phyloP scores from a whole-genome alignment of 352 stramenopile species.

The Phytophthora quininea region DNA sequence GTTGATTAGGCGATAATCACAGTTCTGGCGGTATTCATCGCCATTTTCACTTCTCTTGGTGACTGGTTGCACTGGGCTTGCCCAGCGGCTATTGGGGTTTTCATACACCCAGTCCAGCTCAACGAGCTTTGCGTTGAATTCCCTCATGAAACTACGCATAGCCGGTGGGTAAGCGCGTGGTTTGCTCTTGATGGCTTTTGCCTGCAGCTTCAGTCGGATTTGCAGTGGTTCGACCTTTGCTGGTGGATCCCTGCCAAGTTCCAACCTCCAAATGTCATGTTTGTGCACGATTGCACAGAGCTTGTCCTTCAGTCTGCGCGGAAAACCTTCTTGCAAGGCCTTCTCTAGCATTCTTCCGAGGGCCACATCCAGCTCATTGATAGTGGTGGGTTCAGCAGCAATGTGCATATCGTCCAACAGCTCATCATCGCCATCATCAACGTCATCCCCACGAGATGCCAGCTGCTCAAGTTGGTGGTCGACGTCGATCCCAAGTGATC shows the following conservation, averaged over 20 bases:
- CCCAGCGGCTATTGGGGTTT: slow-evolving; percentile 13
- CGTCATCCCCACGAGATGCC: neutral
- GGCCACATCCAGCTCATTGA: too few species aligned
- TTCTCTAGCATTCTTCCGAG: too few species aligned
- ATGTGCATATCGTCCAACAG: too few species aligned
- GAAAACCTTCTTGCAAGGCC: too few species aligned
- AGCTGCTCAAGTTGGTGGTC: slow-evolving; percentile 2
- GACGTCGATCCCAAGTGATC: slow-evolving; percentile 1
- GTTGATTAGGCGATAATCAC: too few species aligned
- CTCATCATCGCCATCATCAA: neutral
- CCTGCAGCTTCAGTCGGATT: neutral
- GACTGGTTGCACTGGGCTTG: slow-evolving; percentile 9
- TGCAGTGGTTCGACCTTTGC: neutral
- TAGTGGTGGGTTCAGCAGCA: too few species aligned
- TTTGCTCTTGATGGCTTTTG: neutral
- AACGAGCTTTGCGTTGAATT: too few species aligned
- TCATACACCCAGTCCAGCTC: slow-evolving; percentile 21
- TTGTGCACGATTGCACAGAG: too few species aligned
- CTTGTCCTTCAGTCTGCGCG: too few species aligned
- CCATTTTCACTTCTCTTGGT: slow-evolving; percentile 11
- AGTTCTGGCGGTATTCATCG: slow-evolving; percentile 19
- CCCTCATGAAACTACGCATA: slow-evolving; percentile 6
- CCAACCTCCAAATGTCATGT: too few species aligned
- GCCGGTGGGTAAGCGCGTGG: neutral
- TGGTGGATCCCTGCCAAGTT: too few species aligned